These are phyloP conservation scores for Diutina siamensis DNA, from an alignment of 1,139 yeast species.

Conservation along the genomic window DNA sequence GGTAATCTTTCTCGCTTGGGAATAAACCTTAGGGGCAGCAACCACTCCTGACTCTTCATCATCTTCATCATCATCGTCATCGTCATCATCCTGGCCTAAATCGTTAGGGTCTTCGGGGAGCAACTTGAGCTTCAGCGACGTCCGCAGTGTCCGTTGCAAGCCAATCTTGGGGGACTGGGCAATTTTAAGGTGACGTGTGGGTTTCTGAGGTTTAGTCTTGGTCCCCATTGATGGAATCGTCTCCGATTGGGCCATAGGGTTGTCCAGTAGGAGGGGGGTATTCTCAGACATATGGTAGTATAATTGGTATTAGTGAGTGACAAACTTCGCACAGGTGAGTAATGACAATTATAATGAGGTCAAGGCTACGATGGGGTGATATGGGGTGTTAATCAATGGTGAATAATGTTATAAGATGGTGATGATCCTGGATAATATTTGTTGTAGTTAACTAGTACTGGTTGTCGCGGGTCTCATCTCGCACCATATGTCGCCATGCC, in stretches of 20 bases:
- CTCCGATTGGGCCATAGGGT: constrained; percentile 4
- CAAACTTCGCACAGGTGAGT: neutral
- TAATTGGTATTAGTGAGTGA: neutral
- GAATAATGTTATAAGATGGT: no score
- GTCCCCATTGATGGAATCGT: no score
- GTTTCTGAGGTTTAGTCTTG: no score
- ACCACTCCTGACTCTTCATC: constrained; percentile 16
- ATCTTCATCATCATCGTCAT: constrained; percentile 23
- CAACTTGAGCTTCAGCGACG: constrained; percentile 75
- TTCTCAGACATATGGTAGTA: constrained; percentile 3
- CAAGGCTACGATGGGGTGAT: no score
- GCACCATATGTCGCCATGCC: no score
- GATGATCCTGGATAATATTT: no score
- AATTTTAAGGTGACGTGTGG: constrained; percentile 4
- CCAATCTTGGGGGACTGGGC: constrained; percentile 3
- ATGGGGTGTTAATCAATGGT: no score
- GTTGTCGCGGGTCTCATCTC: no score
- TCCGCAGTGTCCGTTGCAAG: constrained; percentile 23
- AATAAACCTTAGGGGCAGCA: constrained; percentile 34
- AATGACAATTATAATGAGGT: no score
- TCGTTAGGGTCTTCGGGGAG: constrained; percentile 59
- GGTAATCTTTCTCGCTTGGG: constrained; percentile 74
- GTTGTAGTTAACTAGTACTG: no score
- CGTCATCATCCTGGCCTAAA: constrained; percentile 16
- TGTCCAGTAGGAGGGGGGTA: constrained; percentile 4